Conservation (phyloP, 2,329 filamentous ascomycete genomes). For the Penicillium hesseltinei region DNA sequence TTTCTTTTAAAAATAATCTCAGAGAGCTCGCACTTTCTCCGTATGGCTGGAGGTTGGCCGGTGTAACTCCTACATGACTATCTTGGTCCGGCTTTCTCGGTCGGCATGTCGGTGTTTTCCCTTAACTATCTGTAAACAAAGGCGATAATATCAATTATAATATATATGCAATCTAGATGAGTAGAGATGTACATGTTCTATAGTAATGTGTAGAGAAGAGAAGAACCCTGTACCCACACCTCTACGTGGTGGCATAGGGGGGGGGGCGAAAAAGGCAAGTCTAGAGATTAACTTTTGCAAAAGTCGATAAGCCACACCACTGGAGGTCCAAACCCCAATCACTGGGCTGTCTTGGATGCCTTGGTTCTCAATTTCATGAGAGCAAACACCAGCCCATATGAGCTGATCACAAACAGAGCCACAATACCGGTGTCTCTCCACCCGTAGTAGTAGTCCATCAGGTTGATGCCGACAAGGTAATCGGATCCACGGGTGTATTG, state of each 20-base stretch:
- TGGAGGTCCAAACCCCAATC: neutral
- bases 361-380: slow-evolving; percentile 40
- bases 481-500: slow-evolving; percentile 58
- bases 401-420: slow-evolving; percentile 54
- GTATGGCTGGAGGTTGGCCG: neutral
- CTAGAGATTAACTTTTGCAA: neutral
- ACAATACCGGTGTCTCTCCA: slow-evolving; percentile 65
- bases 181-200: neutral
- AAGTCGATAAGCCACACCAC: neutral
- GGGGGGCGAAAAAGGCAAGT: neutral
- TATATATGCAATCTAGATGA: neutral
- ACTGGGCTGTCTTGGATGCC: slow-evolving; percentile 36
- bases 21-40: slow-evolving; percentile 4
- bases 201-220: neutral
- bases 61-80: neutral
- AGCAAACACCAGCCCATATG: slow-evolving; percentile 50
- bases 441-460: slow-evolving; percentile 61
- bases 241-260: neutral
- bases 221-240: neutral
- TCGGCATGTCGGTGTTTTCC: neutral
- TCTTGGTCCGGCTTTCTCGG: neutral
- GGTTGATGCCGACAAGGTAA: slow-evolving; percentile 59
- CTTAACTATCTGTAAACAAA: neutral
- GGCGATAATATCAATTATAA: neutral
- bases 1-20: no score